Conservation (phyloP, 352 stramenopile species). For the Globisporangium barbulae region DNA sequence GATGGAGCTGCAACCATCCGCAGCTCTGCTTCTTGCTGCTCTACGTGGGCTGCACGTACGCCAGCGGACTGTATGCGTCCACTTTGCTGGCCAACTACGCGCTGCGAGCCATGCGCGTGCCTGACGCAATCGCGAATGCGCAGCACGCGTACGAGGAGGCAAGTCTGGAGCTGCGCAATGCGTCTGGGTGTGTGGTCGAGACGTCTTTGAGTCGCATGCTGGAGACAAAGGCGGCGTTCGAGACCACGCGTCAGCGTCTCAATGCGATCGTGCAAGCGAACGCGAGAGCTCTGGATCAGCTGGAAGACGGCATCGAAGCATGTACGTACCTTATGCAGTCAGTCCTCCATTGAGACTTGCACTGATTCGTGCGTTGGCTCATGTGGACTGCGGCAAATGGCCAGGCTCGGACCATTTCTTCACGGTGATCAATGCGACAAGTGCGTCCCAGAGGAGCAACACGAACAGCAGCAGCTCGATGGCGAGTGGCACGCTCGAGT, state of each 20-base stretch:
- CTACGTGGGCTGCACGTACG: slow-evolving; percentile 35
- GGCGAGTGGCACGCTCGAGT: neutral
- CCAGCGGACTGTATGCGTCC: slow-evolving; percentile 41
- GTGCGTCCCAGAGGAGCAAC: neutral
- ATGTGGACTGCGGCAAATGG: neutral
- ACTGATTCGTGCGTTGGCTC: neutral
- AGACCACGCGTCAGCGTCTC: neutral
- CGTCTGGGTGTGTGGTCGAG: slow-evolving; percentile 32
- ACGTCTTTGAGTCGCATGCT: slow-evolving; percentile 3
- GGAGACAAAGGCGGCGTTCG: neutral
- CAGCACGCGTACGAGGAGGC: slow-evolving; percentile 33
- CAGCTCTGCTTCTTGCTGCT: slow-evolving; percentile 54
- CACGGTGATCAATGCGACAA: neutral
- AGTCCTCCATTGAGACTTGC: neutral
- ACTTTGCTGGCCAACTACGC: slow-evolving; percentile 31
- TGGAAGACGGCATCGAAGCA: slow-evolving; percentile 7
- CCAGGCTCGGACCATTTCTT: slow-evolving; percentile 11
- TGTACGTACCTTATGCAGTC: slow-evolving; percentile 6
- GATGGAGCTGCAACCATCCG: slow-evolving; percentile 41
- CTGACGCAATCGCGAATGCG: slow-evolving; percentile 23
- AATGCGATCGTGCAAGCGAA: neutral
- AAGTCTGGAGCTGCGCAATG: slow-evolving; percentile 25
- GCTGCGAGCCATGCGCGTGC: slow-evolving; percentile 26
- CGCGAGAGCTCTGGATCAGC: slow-evolving; percentile 5
- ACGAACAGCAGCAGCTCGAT: neutral